Conservation (phyloP, 768 basidiomycete genomes). For the Termitomyces sp. region DNA sequence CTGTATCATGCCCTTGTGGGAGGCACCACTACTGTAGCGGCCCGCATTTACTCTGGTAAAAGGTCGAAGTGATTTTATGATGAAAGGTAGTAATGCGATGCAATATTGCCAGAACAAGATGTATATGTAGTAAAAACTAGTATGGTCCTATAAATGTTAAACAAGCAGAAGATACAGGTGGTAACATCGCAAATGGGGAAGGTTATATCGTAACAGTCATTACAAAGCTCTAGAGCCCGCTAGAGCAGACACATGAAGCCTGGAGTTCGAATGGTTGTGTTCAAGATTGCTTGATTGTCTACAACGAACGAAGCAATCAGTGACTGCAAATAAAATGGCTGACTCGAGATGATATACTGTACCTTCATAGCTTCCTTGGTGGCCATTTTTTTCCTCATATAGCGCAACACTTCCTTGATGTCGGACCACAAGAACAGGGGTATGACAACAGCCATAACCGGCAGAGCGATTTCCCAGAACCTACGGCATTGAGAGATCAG, state of each 20-base stretch:
- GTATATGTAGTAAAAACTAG: not conserved
- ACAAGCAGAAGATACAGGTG: not conserved
- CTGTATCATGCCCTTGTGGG: no score
- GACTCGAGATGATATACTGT: slow-evolving; percentile 17
- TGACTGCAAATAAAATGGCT: not conserved
- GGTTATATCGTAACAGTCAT: not conserved
- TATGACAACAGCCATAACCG: slow-evolving; percentile 52
- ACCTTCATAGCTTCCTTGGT: slow-evolving; percentile 35
- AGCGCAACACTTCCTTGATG: slow-evolving; percentile 38
- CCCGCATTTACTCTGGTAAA: no score
- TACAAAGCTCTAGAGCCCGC: not conserved
- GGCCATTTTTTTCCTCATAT: slow-evolving; percentile 37
- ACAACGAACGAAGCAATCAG: not conserved
- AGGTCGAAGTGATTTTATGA: not conserved
- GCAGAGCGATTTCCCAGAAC: slow-evolving; percentile 67
- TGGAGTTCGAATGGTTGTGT: not conserved
- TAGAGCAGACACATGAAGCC: not conserved
- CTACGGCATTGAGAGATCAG: slow-evolving; percentile 24
- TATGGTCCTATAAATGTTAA: not conserved
- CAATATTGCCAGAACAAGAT: not conserved
- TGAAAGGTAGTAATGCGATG: not conserved
- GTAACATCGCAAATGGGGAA: not conserved
- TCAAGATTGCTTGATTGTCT: slow-evolving; percentile 13
- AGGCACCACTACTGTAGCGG: not conserved
- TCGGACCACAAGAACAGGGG: slow-evolving; percentile 54